Base-by-base conservation (phyloP, 2,329 filamentous ascomycete species). In the Coniochaeta sp. region DNA sequence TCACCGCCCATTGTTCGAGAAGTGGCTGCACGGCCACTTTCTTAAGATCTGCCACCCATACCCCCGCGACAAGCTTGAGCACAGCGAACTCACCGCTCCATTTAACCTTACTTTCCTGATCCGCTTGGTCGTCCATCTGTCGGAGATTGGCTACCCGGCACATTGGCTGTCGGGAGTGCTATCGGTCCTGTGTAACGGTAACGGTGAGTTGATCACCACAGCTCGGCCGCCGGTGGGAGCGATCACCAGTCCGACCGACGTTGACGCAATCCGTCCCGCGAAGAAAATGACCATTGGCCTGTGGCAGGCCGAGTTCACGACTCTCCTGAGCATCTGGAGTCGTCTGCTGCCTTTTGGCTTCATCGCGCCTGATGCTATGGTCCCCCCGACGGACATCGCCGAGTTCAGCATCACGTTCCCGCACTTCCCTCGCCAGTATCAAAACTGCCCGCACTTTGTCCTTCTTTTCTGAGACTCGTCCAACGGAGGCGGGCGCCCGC, bases 21-120 rank as follows among this genome's bases (percentile, higher is more conserved):
- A 31, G 28, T 48, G 45, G 45, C 26, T 48, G 7, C 30, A 48
- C 10, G 45, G 24, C 9, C 45, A 18, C 6, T 48, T 28, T 26
- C 26, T 48, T 4, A 48, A 48, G 28, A 48, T 48, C n/a, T 48
- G 45, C 14, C 45, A 30, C 26, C 45, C 45, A 3, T 48, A 48
- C 14, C 14, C 45, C 2, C 45, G 45, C 2, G 55, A 53, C 4
- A 40, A 48, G 6, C n/a, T 33, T n/a, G n/a, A n/a, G n/a, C n/a
- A n/a, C 27, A 58, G 51, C 42, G 32, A 38, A n/a, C 30, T 64
- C 1, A 30, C n/a, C 26, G 24, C 45, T 1, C 45, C 28, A 10
- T 26, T 48, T 4, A 48, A 48, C 28, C 26, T 48, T 7, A 48
- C 28, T 14, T 9, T 14, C 26, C 30, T 31, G 10, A 8, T 48